Conservation (phyloP, 2,329 filamentous ascomycete species). For the Scedosporium dehoogii region DNA sequence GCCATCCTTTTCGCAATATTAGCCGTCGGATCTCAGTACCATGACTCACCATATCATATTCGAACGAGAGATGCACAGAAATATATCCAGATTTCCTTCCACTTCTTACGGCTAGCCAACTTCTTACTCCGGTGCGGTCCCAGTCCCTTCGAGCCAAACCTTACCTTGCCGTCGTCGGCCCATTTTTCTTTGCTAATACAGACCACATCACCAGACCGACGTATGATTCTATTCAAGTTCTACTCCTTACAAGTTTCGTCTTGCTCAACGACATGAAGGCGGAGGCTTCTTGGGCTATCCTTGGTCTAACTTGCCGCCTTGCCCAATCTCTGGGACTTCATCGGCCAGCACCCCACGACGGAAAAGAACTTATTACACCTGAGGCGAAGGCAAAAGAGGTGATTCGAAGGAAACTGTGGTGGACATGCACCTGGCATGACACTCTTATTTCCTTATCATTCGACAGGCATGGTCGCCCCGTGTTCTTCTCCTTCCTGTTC, state of each 20-base stretch:
- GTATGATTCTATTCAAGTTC: slow-evolving; percentile 54
- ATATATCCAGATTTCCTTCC: slow-evolving; percentile 55
- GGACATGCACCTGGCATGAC: slow-evolving; percentile 59
- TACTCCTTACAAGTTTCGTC: slow-evolving; percentile 53
- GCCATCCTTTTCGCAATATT: slow-evolving; percentile 56
- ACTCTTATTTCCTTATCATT: slow-evolving; percentile 57
- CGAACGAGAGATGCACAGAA: slow-evolving; percentile 49
- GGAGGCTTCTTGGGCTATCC: slow-evolving; percentile 56
- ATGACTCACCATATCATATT: slow-evolving; percentile 53
- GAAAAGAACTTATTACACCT: slow-evolving; percentile 17
- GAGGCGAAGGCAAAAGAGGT: slow-evolving; percentile 42
- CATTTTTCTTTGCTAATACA: slow-evolving; percentile 1
- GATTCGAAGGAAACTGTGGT: slow-evolving; percentile 48
- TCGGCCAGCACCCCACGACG: slow-evolving; percentile 33
- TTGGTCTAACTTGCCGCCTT: slow-evolving; percentile 54
- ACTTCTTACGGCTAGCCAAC: slow-evolving; percentile 54
- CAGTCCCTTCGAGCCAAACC: too few species aligned
- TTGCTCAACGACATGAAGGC: slow-evolving; percentile 61
- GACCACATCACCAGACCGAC: slow-evolving; percentile 37
- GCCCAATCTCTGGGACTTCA: slow-evolving; percentile 56
- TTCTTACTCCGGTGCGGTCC: slow-evolving; percentile 44
- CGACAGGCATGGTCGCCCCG: slow-evolving; percentile 36
- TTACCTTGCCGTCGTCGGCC: slow-evolving; percentile 2
- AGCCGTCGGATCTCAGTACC: slow-evolving; percentile 56
- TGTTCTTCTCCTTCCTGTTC: slow-evolving; percentile 4